Conservation (phyloP, 192 early-diverging fungal genomes). For the Chytriomyces confervae region DNA sequence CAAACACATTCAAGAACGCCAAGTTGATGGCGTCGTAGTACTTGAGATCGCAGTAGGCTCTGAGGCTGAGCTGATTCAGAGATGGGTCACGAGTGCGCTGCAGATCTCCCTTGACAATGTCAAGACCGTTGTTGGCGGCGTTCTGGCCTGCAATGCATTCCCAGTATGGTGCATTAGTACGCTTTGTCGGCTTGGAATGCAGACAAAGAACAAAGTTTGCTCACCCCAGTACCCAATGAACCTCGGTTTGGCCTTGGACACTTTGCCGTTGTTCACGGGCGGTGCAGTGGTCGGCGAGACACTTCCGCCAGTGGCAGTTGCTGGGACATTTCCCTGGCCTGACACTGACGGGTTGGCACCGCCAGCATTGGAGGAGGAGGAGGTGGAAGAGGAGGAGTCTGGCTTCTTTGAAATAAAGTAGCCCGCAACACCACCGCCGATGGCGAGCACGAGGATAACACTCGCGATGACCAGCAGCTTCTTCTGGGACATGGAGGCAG, state of each 20-base stretch:
- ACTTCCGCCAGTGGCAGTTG: background rate
- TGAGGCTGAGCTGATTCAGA: background rate
- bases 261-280: background rate
- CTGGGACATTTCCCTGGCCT: background rate
- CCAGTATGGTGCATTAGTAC: too few relatives aligned
- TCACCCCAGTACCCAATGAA: conserved; percentile 11
- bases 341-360: background rate
- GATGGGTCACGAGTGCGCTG: background rate
- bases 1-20: conserved; percentile 40
- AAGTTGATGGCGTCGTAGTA: conserved; percentile 43
- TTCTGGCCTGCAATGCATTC: conserved; percentile 1
- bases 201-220: too few relatives aligned
- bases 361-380: background rate
- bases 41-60: conserved; percentile 8
- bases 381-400: background rate
- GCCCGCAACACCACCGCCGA: conserved; percentile 6
- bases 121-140: conserved; percentile 16
- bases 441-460: conserved; percentile 10
- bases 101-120: conserved; percentile 1
- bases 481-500: background rate
- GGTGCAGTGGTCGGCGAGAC: background rate
- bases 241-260: background rate
- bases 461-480: background rate
- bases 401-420: conserved; percentile 7
- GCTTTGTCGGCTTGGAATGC: too few relatives aligned